These are phyloP conservation scores for Exophiala spinifera DNA, from an alignment of 2,329 filamentous ascomycete genomes.

Conservation along the genomic window DNA sequence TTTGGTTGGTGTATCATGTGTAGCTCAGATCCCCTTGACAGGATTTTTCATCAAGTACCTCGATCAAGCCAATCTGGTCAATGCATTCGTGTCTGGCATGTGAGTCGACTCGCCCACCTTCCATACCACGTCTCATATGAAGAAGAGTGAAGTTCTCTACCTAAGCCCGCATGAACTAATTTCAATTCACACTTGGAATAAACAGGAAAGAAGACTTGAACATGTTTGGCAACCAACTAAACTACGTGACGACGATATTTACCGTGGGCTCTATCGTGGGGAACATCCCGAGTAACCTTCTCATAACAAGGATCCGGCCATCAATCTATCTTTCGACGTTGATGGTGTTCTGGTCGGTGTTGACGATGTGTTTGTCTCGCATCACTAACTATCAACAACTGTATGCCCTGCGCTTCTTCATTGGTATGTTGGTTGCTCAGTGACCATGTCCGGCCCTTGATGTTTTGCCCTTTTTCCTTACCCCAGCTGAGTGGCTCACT, in stretches of 20 bases:
- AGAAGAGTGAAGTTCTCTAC: too few relatives aligned
- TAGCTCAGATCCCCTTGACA: not conserved
- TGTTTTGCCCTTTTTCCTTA: too few relatives aligned
- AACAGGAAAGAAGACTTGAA: slow-evolving; percentile 33
- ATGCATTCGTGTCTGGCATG: slow-evolving; percentile 17
- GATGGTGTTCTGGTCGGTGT: slow-evolving; percentile 33
- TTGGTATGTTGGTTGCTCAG: slow-evolving; percentile 31
- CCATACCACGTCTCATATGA: too few relatives aligned
- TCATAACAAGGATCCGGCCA: slow-evolving; percentile 32
- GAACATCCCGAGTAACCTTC: slow-evolving; percentile 35
- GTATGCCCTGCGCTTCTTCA: slow-evolving; percentile 45
- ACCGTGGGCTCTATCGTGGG: slow-evolving; percentile 15
- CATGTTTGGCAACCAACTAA: slow-evolving; percentile 34
- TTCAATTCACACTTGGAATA: not conserved
- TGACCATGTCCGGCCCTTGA: too few relatives aligned
- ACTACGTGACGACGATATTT: slow-evolving; percentile 26
- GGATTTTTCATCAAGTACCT: slow-evolving; percentile 42
- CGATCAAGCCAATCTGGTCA: slow-evolving; percentile 55
- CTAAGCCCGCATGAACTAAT: too few relatives aligned
- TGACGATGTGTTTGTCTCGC: slow-evolving; percentile 29
- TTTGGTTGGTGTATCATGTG: not conserved
- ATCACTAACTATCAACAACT: slow-evolving; percentile 6
- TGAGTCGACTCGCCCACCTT: slow-evolving; percentile 8
- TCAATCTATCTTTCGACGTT: slow-evolving; percentile 32
- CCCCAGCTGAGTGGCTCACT: too few relatives aligned